These are phyloP conservation scores for Castanopsis chinensis DNA, from an alignment of 306 rosid species.

Conservation along the genomic window DNA sequence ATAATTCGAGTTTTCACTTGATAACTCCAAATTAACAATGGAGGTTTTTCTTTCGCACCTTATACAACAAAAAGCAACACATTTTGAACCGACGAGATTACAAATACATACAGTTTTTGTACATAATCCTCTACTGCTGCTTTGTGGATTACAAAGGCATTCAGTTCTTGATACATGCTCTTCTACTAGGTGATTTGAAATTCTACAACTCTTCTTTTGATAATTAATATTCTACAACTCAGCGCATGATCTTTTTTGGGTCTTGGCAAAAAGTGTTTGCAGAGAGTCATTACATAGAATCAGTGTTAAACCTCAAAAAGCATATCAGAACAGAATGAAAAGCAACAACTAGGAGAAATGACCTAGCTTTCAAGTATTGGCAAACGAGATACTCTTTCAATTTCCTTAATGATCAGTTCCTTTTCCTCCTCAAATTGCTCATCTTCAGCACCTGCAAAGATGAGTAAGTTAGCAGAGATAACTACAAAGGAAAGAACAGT, in stretches of 20 bases:
- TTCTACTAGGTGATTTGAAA: neutral
- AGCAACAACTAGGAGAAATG: slow-evolving; percentile 13
- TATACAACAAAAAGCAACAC: neutral
- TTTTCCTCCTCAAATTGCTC: slow-evolving; percentile 96
- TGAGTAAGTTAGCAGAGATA: too few relatives aligned
- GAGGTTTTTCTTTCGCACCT: neutral
- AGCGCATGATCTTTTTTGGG: neutral
- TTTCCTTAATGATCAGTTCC: slow-evolving; percentile 80
- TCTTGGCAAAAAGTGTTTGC: slow-evolving; percentile 4
- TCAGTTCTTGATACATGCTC: neutral
- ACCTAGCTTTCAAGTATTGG: slow-evolving; percentile 24
- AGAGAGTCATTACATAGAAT: slow-evolving; percentile 18
- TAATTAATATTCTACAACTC: neutral
- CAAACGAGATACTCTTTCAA: slow-evolving; percentile 41
- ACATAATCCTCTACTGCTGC: neutral
- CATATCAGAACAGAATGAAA: slow-evolving; percentile 25
- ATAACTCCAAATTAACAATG: neutral
- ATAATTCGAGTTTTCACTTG: neutral
- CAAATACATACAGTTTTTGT: neutral
- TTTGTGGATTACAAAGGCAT: slow-evolving; percentile 7
- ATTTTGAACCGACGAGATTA: neutral
- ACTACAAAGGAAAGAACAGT: too few relatives aligned
- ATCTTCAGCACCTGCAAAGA: slow-evolving; percentile 34
- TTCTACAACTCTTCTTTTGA: neutral
- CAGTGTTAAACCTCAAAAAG: slow-evolving; percentile 17